Percentiles rank a stretch among this genome's conserved stretches.
These are phyloP conservation scores for Blastobotrys parvus DNA, from an alignment of 805 yeast genomes.

Conservation along the genomic window DNA sequence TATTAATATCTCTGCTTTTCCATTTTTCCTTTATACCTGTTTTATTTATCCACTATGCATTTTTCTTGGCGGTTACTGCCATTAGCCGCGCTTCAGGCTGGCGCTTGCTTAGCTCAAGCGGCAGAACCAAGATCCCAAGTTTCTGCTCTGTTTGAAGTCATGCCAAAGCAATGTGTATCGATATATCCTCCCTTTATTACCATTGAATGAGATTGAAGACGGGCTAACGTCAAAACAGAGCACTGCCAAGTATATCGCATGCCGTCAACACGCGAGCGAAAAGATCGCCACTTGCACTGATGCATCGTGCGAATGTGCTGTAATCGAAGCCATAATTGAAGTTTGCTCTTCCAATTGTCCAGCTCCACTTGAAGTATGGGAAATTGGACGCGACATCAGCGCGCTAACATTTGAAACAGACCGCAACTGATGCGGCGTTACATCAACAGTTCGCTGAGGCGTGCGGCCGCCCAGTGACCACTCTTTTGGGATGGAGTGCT, in stretches of 20 bases:
- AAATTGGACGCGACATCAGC: no score
- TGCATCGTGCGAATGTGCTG: neutral
- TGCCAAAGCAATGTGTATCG: neutral
- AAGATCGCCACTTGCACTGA: neutral
- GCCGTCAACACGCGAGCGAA: neutral
- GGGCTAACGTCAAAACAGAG: neutral
- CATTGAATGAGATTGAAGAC: neutral
- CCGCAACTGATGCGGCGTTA: neutral
- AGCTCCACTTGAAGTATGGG: no score
- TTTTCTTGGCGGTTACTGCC: no score
- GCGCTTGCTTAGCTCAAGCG: neutral
- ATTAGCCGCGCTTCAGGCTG: neutral
- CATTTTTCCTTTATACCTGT: neutral
- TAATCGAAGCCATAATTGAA: neutral
- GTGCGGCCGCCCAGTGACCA: neutral
- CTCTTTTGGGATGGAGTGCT: no score
- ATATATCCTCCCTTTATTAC: no score
- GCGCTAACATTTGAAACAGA: no score
- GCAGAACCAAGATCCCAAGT: no score
- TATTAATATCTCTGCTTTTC: neutral
- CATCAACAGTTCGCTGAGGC: neutral
- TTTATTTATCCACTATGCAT: no score
- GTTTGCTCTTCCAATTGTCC: neutral
- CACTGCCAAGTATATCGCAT: neutral
- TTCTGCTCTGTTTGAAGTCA: neutral